These are phyloP conservation scores for Suillus variegatus DNA, from an alignment of 768 basidiomycete genomes.

Conservation along the genomic window DNA sequence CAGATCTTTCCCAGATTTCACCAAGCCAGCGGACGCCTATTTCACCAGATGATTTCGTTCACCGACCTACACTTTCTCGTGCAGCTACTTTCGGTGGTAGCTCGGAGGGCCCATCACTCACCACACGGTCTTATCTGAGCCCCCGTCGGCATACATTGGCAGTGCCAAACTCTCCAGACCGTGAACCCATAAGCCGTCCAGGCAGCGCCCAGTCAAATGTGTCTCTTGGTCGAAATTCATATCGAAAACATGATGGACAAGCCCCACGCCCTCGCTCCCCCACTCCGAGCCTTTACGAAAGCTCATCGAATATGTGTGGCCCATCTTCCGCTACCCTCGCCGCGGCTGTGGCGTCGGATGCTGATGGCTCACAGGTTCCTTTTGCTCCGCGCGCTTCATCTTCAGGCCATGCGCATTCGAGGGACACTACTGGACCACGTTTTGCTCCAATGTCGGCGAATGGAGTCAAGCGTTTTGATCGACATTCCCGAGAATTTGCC, in stretches of 20 bases:
- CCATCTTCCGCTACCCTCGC: slow-evolving; percentile 13
- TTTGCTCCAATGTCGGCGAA: slow-evolving; percentile 18
- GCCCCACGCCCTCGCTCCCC: slow-evolving; percentile 17
- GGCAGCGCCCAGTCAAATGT: slow-evolving; percentile 13
- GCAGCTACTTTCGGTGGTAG: slow-evolving; percentile 15
- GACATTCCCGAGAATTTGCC: slow-evolving; percentile 11
- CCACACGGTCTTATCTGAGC: slow-evolving; percentile 2
- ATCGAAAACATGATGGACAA: slow-evolving; percentile 18
- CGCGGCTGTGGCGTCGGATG: background rate
- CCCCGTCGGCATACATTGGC: slow-evolving; percentile 14
- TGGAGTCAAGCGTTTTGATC: slow-evolving; percentile 19
- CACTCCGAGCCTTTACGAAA: slow-evolving; percentile 14
- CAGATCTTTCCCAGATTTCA: background rate
- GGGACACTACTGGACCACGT: slow-evolving; percentile 12
- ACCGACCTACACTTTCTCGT: slow-evolving; percentile 8
- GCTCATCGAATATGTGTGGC: slow-evolving; percentile 11
- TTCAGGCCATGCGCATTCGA: background rate
- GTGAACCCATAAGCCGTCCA: slow-evolving; percentile 9
- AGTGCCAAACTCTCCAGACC: slow-evolving; percentile 8
- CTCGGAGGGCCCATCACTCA: slow-evolving; percentile 9
- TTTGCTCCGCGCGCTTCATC: background rate
- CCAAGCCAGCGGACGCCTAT: slow-evolving; percentile 10
- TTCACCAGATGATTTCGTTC: background rate
- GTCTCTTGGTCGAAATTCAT: slow-evolving; percentile 15
- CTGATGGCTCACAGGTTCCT: background rate